Evolutionary conservation across 2,329 filamentous ascomycete species (phyloP).

Genomic region (Epichloe gansuensis): DNA sequence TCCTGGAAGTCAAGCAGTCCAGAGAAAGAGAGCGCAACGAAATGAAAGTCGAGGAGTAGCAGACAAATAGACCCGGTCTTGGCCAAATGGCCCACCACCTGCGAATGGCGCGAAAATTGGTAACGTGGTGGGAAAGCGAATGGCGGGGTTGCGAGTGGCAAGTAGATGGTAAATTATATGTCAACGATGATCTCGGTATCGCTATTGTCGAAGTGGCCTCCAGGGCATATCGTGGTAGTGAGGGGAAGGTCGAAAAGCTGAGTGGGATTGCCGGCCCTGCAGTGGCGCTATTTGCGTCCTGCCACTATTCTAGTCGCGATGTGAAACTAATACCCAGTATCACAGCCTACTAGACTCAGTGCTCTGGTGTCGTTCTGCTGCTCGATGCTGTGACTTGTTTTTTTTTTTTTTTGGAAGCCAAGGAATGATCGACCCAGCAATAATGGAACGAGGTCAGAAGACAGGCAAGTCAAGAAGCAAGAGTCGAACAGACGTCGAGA

Average conservation of each 20-base stretch:
- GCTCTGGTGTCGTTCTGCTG: neutral
- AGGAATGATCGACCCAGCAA: neutral
- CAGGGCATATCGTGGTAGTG: neutral
- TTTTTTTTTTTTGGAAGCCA: neutral
- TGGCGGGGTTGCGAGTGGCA: constrained; percentile 1
- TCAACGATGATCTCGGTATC: constrained; percentile 4
- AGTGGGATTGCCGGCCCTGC: neutral
- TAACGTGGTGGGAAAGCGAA: constrained; percentile 1
- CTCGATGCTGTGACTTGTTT: neutral
- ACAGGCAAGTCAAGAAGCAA: neutral
- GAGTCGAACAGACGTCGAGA: neutral
- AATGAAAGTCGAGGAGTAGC: neutral
- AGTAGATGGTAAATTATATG: neutral
- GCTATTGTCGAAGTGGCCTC: constrained; percentile 5
- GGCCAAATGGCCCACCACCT: neutral
- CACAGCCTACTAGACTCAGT: neutral
- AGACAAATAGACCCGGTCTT: neutral
- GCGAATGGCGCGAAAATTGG: neutral
- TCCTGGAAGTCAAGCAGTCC: neutral
- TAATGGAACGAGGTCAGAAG: neutral
- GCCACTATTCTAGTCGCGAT: neutral
- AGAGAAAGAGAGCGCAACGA: neutral
- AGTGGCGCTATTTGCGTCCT: neutral
- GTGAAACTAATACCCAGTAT: neutral
- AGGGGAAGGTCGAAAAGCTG: neutral